A percentile compares a stretch with the other conserved stretches of the same genome.
These are phyloP conservation scores for Globisporangium spiculum DNA, from an alignment of 352 stramenopile genomes.

Conservation along the genomic window DNA sequence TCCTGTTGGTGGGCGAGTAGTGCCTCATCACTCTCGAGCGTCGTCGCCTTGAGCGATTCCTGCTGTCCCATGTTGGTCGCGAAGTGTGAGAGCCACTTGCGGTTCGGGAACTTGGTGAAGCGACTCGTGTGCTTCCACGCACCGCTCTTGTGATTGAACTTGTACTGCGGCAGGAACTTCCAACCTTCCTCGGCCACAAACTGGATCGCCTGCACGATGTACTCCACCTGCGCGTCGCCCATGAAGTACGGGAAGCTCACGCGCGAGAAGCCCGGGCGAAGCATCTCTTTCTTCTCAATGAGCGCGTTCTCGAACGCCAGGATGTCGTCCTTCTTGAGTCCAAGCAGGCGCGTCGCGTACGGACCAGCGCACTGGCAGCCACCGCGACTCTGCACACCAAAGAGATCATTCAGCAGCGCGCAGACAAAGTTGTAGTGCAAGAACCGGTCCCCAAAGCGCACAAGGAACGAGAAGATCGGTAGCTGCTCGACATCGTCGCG, in stretches of 20 bases:
- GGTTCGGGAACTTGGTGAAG: constrained; percentile 30
- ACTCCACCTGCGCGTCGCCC: constrained; percentile 84
- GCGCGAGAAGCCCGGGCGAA: constrained; percentile 93
- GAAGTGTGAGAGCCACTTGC: neutral
- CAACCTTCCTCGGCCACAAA: constrained; percentile 93
- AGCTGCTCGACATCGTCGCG: constrained; percentile 56
- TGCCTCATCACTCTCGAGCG: neutral
- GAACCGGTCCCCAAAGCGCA: constrained; percentile 87
- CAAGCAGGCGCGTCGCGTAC: constrained; percentile 91
- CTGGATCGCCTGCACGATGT: constrained; percentile 91
- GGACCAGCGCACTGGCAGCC: constrained; percentile 88
- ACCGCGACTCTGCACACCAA: constrained; percentile 86
- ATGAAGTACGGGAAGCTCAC: constrained; percentile 92
- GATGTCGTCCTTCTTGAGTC: constrained; percentile 73
- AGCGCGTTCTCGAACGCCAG: constrained; percentile 81
- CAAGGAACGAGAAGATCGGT: constrained; percentile 94
- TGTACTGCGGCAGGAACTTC: constrained; percentile 93
- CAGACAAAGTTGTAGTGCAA: constrained; percentile 99
- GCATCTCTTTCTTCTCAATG: constrained; percentile 89
- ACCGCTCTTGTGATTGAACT: constrained; percentile 81
- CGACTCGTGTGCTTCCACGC: constrained; percentile 88
- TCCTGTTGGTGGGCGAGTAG: constrained; percentile 33
- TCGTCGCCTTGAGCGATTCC: neutral
- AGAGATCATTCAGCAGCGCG: constrained; percentile 97
- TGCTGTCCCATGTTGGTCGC: neutral